Evolutionary conservation across 1,284 basidiomycete genomes (phyloP), one percentile per base, ranked within the genome.

Genomic region (Thecaphora frezii): DNA sequence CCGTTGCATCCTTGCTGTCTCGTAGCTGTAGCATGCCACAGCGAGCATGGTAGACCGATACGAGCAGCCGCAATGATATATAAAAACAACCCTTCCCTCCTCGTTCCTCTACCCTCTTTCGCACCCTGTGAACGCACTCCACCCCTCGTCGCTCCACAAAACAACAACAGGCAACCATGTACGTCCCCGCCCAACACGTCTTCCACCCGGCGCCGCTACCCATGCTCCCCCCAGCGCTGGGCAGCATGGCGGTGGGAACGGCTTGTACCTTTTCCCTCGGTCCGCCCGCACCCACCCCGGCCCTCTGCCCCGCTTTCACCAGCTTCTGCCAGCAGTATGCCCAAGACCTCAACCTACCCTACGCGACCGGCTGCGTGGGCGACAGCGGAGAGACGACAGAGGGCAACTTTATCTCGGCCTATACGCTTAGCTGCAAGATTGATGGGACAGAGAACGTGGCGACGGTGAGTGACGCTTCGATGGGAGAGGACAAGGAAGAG

Each of bases 241-340:
- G 12, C 33, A 36, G 33, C 33, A 36, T 4, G 5, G 45, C 41
- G 10, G 37, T 41, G 2, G 46, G 55, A 0, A 56, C 57, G 8
- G 38, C 54, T 0, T 65, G 62, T 46, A 65, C 62, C 21, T 65
- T 65, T 19, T 44, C 54, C 13, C 22, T 65, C 5, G 62, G 62
- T 5, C 62, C 57, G 22, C 62, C 62, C 1, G 51, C 45, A 3
- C 54, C 57, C 0, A 26, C 54, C 1, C 28, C 28, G 0, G 62
- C 52, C 8, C 41, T 65, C 0, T 65, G 62, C 21, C 24, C 62
- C 5, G 51, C 62, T 12, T 65, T 65, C 30, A 45, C 21, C 26
- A 43, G 48, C 12, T 48, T 43, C 46, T 63, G 60, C 44, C n/a
- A 37, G 1, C 0, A 8, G 2, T 62, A 56, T 23, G 44, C 44